These are phyloP conservation scores for Epicoccum sorghinum DNA, from an alignment of 2,329 filamentous ascomycete genomes.

Conservation along the genomic window DNA sequence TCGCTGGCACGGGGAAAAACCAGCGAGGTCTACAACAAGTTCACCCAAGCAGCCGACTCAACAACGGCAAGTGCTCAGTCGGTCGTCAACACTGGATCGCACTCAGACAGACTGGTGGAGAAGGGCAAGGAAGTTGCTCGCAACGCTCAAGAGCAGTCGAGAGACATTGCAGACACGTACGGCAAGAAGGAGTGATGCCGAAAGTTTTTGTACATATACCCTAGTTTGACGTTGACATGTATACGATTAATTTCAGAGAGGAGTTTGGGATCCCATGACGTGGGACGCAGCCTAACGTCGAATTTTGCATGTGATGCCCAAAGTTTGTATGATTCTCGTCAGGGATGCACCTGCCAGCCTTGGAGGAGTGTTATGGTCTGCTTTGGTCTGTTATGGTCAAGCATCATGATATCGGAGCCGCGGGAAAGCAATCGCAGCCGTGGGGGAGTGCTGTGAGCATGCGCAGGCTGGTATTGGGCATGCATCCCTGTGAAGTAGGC, in stretches of 20 bases:
- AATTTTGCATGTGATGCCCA: conserved; percentile 13
- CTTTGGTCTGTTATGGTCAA: no score
- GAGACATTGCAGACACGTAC: conserved; percentile 19
- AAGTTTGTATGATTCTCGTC: background rate
- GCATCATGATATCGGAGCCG: no score
- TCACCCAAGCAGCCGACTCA: conserved; percentile 13
- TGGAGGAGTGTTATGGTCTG: background rate
- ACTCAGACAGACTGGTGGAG: conserved; percentile 25
- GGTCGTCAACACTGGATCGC: conserved; percentile 9
- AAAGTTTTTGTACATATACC: conserved; percentile 27
- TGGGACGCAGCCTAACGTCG: conserved; percentile 9
- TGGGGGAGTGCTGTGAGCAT: background rate
- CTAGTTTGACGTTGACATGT: conserved; percentile 11
- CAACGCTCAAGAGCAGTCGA: conserved; percentile 21
- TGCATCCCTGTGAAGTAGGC: background rate
- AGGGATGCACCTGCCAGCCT: background rate
- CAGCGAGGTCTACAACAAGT: conserved; percentile 17
- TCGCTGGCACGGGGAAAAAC: conserved; percentile 24
- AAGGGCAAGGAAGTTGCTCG: conserved; percentile 28
- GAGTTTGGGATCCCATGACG: conserved; percentile 14
- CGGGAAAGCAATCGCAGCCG: background rate
- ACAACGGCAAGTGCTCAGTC: conserved; percentile 6
- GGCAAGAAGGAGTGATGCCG: conserved; percentile 9
- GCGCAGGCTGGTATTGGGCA: background rate
- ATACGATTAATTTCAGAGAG: background rate